Evolutionary conservation across 176 grass and related monocot genomes (phyloP), one percentile per base, ranked within the genome.

Genomic region (Lolium multiflorum): DNA sequence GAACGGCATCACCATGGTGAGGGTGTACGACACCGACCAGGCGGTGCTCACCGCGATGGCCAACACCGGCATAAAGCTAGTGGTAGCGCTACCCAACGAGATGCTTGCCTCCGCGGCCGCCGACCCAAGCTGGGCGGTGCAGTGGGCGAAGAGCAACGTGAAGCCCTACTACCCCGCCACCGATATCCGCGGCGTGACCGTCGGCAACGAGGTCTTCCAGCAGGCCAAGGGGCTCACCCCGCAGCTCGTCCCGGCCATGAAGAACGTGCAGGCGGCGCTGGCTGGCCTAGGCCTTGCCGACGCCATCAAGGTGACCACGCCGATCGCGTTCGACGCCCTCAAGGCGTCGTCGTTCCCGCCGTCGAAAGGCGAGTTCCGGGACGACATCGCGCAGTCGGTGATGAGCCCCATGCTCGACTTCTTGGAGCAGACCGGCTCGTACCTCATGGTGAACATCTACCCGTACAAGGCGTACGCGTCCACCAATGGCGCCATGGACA

Each of bases 141-240:
- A 10, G 49, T 93, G 94, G 91, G 89, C 68, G 47, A 76, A 54
- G 70, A 16, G 43, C 28, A 90, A 80, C 49, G 71, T 97, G 2
- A 62, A 41, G 1, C 74, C 68, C 2, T 87, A 88, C 87, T 82
- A 86, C 75, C 94, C 91, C 1, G 82, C 87, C 41, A 96, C 94
- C 15, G 85, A 56, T 43, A 93, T 97, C 82, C 41, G 74, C 21
- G 65, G 79, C 79, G 83, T 97, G 0, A 85, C 89, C 16, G 91
- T 97, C 2, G 94, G 91, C 14, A 96, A 97, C 74, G 91, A 97
- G 85, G 94, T 96, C 48, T 93, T 96, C 75, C 69, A 84, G 41
- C 5, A 84, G 26, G 69, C 89, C 1, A 41, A 44, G 6, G 77
- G 81, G 48, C 47, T 81, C 6, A 87, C 64, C 0, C 1, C 31